These are phyloP conservation scores for Flaveria robusta DNA, from an alignment of 129 eudicot genomes.

Conservation along the genomic window DNA sequence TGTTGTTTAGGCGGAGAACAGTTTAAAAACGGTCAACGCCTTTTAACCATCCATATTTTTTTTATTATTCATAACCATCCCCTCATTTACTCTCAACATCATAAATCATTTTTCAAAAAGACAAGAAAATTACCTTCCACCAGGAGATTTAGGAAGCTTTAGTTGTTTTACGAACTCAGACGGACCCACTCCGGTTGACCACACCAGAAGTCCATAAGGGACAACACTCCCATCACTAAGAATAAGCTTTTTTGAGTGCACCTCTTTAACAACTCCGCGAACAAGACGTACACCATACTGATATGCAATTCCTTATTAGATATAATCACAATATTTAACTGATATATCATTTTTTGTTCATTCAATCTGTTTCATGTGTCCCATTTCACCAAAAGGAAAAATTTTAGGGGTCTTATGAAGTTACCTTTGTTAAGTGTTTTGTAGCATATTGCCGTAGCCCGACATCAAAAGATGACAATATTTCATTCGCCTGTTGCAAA, in stretches of 20 bases:
- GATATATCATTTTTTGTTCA: background rate
- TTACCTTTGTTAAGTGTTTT: constrained; percentile 86
- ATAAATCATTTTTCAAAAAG: background rate
- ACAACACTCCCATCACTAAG: constrained; percentile 92
- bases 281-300: constrained; percentile 92
- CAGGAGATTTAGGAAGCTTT: constrained; percentile 77
- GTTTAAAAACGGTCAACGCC: background rate
- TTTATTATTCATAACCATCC: background rate
- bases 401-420: background rate
- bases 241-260: constrained; percentile 56
- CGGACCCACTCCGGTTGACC: constrained; percentile 99
- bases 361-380: constrained; percentile 7
- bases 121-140: constrained; percentile 66
- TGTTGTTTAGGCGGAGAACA: background rate
- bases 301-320: background rate
- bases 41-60: background rate
- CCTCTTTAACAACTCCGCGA: constrained; percentile 90
- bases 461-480: constrained; percentile 86
- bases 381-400: background rate
- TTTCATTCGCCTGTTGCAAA: constrained; percentile 84
- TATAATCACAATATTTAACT: background rate
- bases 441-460: constrained; percentile 82
- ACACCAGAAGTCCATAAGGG: constrained; percentile 90
- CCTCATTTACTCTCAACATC: background rate
- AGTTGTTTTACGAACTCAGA: constrained; percentile 74